These are phyloP conservation scores for Chlamydomonas applanata DNA, from an alignment of 139 green algal species.

Conservation along the genomic window DNA sequence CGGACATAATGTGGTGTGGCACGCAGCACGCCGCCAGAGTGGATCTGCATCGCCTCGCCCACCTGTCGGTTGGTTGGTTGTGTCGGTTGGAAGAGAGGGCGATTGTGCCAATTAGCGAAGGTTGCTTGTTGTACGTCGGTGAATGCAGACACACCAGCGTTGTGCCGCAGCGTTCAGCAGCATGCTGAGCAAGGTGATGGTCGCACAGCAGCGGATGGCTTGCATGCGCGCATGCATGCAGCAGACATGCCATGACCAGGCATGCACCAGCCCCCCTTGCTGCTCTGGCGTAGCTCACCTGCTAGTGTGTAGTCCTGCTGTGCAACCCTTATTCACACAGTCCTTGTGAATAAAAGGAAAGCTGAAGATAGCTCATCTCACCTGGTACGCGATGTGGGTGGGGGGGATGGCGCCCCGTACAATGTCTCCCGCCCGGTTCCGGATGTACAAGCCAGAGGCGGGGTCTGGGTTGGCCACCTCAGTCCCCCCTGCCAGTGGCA, in stretches of 20 bases:
- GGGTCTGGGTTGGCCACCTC: conserved; percentile 56
- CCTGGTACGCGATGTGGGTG: conserved; percentile 71
- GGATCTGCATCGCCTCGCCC: conserved; percentile 65
- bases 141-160: too few species aligned
- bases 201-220: neutral
- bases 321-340: too few species aligned
- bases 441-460: conserved; percentile 58
- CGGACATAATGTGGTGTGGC: conserved; percentile 78
- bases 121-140: too few species aligned
- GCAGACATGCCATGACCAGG: neutral
- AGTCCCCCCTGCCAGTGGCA: too few species aligned
- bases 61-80: conserved; percentile 33
- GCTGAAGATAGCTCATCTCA: conserved; percentile 17
- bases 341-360: too few species aligned
- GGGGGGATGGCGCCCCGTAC: conserved; percentile 54
- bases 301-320: too few species aligned
- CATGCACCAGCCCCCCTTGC: neutral
- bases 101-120: too few species aligned
- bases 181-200: neutral
- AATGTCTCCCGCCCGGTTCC: conserved; percentile 29
- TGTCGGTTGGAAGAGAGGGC: too few species aligned
- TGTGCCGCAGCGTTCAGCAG: too few species aligned
- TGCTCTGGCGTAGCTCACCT: neutral
- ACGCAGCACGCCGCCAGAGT: conserved; percentile 63
- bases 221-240: neutral